Percentiles rank a stretch among this genome's conserved stretches.
Evolutionary conservation across 768 basidiomycete species (phyloP).

Genomic region (Cystoderma amianthinum): DNA sequence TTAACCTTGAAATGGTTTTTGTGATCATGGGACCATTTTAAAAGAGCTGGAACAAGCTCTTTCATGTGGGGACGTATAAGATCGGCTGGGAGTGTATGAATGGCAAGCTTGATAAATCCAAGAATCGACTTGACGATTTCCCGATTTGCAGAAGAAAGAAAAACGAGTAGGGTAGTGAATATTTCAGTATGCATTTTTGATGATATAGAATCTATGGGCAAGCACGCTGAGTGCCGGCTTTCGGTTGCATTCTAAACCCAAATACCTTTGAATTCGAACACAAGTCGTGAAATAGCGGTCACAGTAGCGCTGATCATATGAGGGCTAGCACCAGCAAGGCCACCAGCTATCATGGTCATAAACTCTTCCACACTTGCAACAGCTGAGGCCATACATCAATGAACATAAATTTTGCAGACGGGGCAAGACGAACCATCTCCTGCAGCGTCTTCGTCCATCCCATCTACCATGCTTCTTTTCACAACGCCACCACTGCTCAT

Average conservation of each 20-base stretch:
- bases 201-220: conserved; percentile 56
- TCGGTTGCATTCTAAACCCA: too few relatives aligned
- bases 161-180: conserved; percentile 79
- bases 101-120: conserved; percentile 89
- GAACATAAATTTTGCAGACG: conserved; percentile 8
- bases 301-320: conserved; percentile 99
- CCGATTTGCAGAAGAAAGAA: conserved; percentile 89
- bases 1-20: conserved; percentile 99
- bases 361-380: conserved; percentile 83
- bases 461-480: conserved; percentile 67
- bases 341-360: conserved; percentile 94
- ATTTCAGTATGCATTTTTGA: conserved; percentile 75
- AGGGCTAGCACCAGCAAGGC: conserved; percentile 85
- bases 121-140: conserved; percentile 97
- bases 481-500: conserved; percentile 86
- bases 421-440: conserved; percentile 42
- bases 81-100: conserved; percentile 74
- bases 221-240: too few relatives aligned
- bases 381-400: too few relatives aligned
- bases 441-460: conserved; percentile 65
- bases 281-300: conserved; percentile 85
- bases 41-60: conserved; percentile 74
- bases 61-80: conserved; percentile 73
- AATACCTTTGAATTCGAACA: conserved; percentile 95
- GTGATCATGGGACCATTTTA: conserved; percentile 94